Evolutionary conservation across 345 rosid species (phyloP).

Genomic region (Ceriops decandra): DNA sequence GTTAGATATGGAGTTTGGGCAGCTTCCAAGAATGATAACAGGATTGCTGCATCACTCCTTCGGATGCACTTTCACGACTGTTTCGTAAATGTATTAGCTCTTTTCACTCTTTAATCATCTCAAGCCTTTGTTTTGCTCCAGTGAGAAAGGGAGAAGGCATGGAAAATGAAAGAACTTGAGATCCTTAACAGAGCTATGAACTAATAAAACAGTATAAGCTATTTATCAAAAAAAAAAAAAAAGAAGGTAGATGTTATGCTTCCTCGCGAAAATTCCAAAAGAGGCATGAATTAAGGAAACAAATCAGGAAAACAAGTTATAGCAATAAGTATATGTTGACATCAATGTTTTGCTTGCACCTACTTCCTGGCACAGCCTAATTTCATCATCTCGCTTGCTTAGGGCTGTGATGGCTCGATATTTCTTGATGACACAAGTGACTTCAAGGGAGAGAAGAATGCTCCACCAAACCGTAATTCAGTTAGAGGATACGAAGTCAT

Average conservation of each 20-base stretch:
- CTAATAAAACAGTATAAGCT: too few species aligned
- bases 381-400: not conserved
- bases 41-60: constrained; percentile 88
- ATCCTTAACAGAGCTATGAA: too few species aligned
- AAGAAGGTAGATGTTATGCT: too few species aligned
- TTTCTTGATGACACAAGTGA: constrained; percentile 63
- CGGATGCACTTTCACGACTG: constrained; percentile 87
- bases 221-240: too few species aligned
- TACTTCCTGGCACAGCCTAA: not conserved
- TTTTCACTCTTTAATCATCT: not conserved
- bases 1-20: constrained; percentile 55
- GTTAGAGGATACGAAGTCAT: constrained; percentile 71
- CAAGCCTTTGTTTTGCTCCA: too few species aligned
- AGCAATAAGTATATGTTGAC: too few species aligned
- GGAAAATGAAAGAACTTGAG: too few species aligned
- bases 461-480: constrained; percentile 62
- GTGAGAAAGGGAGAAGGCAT: too few species aligned
- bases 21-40: constrained; percentile 56
- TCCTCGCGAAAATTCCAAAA: too few species aligned
- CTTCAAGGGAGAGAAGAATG: constrained; percentile 69
- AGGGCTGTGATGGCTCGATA: constrained; percentile 82
- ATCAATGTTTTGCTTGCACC: too few species aligned
- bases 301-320: too few species aligned
- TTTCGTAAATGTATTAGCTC: constrained; percentile 57
- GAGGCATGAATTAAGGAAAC: too few species aligned